Evolutionary conservation across 169 alveolate species (phyloP).

Genomic region (Besnoitia besnoiti): DNA sequence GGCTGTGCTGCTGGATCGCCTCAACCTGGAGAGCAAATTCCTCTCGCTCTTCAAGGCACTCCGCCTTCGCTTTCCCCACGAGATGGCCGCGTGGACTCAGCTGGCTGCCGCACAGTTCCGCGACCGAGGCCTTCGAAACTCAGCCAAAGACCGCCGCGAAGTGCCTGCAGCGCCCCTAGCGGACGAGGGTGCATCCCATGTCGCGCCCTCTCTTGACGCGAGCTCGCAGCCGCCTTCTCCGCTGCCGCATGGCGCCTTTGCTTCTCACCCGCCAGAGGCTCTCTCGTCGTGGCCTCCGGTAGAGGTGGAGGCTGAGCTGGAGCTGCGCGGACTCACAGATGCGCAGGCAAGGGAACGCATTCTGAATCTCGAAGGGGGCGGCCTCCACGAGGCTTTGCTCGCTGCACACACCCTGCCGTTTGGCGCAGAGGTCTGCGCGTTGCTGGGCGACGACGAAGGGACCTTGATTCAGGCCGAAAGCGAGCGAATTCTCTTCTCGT

Average conservation of each 20-base stretch:
- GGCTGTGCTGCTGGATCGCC: not conserved
- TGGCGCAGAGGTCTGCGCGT: not conserved
- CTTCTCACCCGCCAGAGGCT: too few species aligned
- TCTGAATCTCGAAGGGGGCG: not conserved
- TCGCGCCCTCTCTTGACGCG: too few species aligned
- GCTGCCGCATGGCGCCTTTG: too few species aligned
- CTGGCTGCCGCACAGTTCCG: too few species aligned
- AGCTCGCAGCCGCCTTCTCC: too few species aligned
- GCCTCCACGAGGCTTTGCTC: not conserved
- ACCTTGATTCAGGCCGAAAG: not conserved
- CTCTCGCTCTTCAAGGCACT: not conserved
- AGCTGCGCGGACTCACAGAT: not conserved
- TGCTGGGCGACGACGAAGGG: not conserved
- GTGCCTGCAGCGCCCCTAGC: too few species aligned
- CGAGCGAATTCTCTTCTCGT: not conserved
- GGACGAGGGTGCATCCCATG: too few species aligned
- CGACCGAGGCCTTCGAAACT: too few species aligned
- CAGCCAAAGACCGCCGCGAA: too few species aligned
- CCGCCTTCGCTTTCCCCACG: not conserved
- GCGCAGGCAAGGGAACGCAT: not conserved
- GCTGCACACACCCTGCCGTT: not conserved
- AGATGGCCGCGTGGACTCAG: not conserved
- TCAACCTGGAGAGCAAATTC: not conserved
- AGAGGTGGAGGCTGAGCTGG: not conserved
- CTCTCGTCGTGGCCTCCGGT: too few species aligned